Conservation (phyloP, 2,329 filamentous ascomycete genomes). For the Claviceps arundinis region DNA sequence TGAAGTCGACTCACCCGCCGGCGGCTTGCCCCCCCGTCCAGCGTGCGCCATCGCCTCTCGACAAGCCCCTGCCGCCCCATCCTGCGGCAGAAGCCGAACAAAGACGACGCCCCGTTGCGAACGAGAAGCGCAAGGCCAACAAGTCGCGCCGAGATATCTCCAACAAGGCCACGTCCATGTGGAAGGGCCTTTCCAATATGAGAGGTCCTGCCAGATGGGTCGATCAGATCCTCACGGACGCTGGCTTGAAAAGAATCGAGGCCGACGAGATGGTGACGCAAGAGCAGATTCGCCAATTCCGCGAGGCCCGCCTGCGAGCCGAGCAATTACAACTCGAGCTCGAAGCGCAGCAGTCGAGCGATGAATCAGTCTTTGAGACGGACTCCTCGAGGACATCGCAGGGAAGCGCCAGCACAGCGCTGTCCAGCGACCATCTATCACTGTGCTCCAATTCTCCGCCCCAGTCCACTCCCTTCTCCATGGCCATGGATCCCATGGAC, state of each 20-base stretch:
- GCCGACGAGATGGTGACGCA: conserved; percentile 38
- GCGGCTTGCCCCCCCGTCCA: neutral
- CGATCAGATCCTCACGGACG: conserved; percentile 41
- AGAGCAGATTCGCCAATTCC: neutral
- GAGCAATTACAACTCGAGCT: neutral
- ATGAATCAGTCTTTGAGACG: neutral
- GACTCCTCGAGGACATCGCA: neutral
- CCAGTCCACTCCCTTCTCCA: no score
- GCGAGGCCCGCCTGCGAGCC: neutral
- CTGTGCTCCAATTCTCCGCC: neutral
- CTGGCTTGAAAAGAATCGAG: conserved; percentile 41
- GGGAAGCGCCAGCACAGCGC: neutral
- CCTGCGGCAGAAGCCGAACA: conserved; percentile 11
- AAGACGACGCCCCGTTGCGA: neutral
- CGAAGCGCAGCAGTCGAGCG: neutral
- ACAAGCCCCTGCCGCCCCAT: conserved; percentile 3
- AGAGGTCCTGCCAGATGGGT: conserved; percentile 33
- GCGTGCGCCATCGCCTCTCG: neutral
- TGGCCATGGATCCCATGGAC: neutral
- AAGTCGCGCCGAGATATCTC: neutral
- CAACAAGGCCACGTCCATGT: neutral
- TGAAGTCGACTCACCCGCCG: neutral
- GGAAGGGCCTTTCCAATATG: neutral
- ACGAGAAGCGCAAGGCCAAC: neutral
- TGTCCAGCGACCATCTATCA: neutral